Conservation (phyloP, 202 grass and related monocot species). For the Sporobolus alterniflorus region DNA sequence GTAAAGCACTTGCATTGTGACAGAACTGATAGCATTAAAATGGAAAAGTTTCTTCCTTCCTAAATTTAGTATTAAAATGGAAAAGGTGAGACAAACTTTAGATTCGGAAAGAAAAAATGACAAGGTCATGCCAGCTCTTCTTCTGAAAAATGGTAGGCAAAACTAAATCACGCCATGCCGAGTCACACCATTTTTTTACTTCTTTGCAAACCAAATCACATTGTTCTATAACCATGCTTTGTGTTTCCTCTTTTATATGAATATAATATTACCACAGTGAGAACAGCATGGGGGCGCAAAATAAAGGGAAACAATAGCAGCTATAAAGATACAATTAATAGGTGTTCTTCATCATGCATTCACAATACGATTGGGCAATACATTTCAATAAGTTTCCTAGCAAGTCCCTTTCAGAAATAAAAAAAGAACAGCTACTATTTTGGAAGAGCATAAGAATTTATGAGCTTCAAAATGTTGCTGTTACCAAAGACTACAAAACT, state of each 20-base stretch:
- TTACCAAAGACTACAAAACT: constrained; percentile 22
- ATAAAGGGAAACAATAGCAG: constrained; percentile 11
- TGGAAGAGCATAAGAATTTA: constrained; percentile 22
- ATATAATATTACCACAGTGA: neutral
- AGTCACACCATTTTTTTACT: neutral
- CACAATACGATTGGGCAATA: constrained; percentile 19
- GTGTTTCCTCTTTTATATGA: neutral
- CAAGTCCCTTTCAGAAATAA: neutral
- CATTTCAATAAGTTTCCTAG: neutral
- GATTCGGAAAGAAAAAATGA: neutral
- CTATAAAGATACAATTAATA: constrained; percentile 11
- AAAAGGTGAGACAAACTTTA: neutral
- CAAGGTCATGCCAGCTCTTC: neutral
- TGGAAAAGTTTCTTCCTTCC: neutral
- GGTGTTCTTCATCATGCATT: constrained; percentile 3
- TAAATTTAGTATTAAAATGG: constrained; percentile 16
- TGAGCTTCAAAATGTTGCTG: constrained; percentile 12
- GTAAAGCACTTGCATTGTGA: constrained; percentile 24
- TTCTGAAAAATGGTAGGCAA: constrained; percentile 16
- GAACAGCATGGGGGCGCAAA: neutral
- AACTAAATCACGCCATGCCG: neutral
- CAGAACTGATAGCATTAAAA: constrained; percentile 5
- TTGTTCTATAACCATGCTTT: neutral
- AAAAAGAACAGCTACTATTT: constrained; percentile 4
- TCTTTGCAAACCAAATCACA: no score